Percentiles rank a stretch among this genome's conserved stretches.
Conservation (phyloP, 306 rosid genomes). For the Herpetospermum pedunculosum region DNA sequence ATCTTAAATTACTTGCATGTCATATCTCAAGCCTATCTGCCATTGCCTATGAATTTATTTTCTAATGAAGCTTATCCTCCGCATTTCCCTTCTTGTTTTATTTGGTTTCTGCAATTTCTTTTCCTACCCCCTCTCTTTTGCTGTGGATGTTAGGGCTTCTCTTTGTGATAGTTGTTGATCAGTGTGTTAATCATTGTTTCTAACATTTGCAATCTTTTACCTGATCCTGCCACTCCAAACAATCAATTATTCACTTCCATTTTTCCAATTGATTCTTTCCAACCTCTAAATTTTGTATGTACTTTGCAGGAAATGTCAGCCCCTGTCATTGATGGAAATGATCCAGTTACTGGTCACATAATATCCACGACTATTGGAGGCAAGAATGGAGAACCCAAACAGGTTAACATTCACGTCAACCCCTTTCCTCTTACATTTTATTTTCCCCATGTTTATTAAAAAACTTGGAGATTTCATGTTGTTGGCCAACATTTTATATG, state of each 20-base stretch:
- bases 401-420: constrained; percentile 33
- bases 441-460: not conserved
- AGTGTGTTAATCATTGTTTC: not conserved
- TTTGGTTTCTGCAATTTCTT: not conserved
- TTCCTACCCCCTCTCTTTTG: not conserved
- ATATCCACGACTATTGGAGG: constrained; percentile 94
- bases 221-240: not conserved
- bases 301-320: constrained; percentile 68
- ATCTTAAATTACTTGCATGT: not conserved
- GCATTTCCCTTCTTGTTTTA: not conserved
- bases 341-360: constrained; percentile 84
- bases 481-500: not conserved
- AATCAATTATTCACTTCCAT: not conserved
- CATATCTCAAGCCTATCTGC: not conserved
- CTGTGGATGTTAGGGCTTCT: not conserved
- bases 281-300: constrained; percentile 4
- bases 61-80: not conserved
- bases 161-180: not conserved
- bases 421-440: not conserved
- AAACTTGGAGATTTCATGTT: not conserved
- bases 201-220: not conserved
- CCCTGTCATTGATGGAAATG: constrained; percentile 62
- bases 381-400: constrained; percentile 92
- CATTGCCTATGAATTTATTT: not conserved
- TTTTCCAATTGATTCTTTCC: not conserved